Conservation (phyloP, 768 basidiomycete species). For the Amanita fuliginea region DNA sequence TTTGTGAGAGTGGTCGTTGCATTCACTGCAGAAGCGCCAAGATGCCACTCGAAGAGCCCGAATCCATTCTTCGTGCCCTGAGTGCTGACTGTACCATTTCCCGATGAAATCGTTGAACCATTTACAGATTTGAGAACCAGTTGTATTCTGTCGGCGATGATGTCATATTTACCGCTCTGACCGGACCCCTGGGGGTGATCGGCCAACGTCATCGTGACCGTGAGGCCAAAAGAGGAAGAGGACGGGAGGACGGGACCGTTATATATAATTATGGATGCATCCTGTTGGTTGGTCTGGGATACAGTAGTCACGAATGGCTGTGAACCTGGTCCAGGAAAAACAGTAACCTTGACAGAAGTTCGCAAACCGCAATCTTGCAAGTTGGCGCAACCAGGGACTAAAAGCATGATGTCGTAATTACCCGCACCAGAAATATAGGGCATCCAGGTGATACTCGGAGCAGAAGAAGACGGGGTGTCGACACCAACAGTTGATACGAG, state of each 20-base stretch:
- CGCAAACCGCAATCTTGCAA: slow-evolving; percentile 73
- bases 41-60: slow-evolving; percentile 87
- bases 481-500: slow-evolving; percentile 58
- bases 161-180: slow-evolving; percentile 55
- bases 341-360: slow-evolving; percentile 73
- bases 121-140: slow-evolving; percentile 60
- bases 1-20: slow-evolving; percentile 57
- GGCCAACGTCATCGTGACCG: slow-evolving; percentile 66
- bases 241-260: slow-evolving; percentile 75
- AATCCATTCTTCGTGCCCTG: slow-evolving; percentile 39
- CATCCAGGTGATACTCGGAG: slow-evolving; percentile 82
- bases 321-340: slow-evolving; percentile 66
- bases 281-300: slow-evolving; percentile 58
- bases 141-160: slow-evolving; percentile 85
- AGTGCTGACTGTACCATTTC: slow-evolving; percentile 21
- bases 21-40: slow-evolving; percentile 36
- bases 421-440: slow-evolving; percentile 90
- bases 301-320: slow-evolving; percentile 59
- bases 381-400: slow-evolving; percentile 77
- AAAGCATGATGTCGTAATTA: slow-evolving; percentile 71
- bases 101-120: slow-evolving; percentile 23
- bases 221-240: slow-evolving; percentile 57
- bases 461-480: slow-evolving; percentile 44
- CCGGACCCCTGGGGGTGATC: slow-evolving; percentile 52
- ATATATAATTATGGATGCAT: slow-evolving; percentile 59